Evolutionary conservation across 2,329 filamentous ascomycete genomes (phyloP).

Genomic region (Blumeria hordei): DNA sequence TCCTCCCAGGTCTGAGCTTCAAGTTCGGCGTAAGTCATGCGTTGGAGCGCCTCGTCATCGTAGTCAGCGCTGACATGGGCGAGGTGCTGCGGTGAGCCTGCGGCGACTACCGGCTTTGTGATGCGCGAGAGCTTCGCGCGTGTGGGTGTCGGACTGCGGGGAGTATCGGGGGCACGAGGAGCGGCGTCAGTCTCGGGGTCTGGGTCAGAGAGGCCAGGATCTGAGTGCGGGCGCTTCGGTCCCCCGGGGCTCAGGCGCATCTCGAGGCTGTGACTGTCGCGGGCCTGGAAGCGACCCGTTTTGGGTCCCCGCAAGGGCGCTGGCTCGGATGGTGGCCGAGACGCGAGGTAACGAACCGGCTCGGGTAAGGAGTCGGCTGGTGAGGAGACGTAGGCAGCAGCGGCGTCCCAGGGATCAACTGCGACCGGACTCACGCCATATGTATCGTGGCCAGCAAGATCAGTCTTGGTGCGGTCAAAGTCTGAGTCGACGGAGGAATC

Average conservation of each 20-base stretch:
- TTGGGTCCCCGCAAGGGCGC: too few species aligned
- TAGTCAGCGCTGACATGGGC: slow-evolving; percentile 4
- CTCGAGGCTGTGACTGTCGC: background rate
- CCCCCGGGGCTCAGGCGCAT: background rate
- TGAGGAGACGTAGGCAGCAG: background rate
- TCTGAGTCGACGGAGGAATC: background rate
- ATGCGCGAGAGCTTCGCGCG: background rate
- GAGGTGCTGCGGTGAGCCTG: background rate
- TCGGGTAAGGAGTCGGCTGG: background rate
- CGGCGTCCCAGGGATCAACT: background rate
- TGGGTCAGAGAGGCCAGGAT: background rate
- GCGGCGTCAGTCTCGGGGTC: background rate
- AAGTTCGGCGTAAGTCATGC: slow-evolving; percentile 9
- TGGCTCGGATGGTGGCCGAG: background rate
- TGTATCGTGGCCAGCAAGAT: background rate
- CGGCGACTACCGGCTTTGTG: background rate
- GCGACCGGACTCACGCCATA: background rate
- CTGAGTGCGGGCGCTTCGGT: background rate
- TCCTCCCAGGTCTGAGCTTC: slow-evolving; percentile 8
- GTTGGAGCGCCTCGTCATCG: slow-evolving; percentile 6
- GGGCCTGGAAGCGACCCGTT: background rate
- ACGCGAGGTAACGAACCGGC: background rate
- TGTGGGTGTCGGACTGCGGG: background rate
- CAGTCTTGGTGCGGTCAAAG: slow-evolving; percentile 1
- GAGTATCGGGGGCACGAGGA: background rate